Evolutionary conservation across 179 eudicot genomes (phyloP), one percentile per base, ranked within the genome.

Genomic region (Drosera spatulata): DNA sequence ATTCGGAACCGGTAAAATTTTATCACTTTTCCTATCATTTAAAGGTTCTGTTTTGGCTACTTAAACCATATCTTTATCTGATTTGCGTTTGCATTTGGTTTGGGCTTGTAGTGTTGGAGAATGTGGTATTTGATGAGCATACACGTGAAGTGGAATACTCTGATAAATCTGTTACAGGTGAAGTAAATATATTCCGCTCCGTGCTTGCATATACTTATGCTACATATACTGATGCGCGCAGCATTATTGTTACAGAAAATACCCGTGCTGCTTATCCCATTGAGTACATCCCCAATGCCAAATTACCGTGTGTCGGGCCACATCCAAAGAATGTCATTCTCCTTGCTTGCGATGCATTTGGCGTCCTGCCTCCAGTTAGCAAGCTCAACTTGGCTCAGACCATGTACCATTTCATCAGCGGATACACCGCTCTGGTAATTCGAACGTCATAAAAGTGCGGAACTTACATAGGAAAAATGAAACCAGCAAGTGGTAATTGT

Each of bases 391-490:
- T 93, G 61, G 77, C 95, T 11, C 97, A 93, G 69, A 89, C 99
- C 39, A 93, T 93, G 99, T 93, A 89, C 56, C 99, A 93, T 69
- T 93, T 93, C 78, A 93, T 93, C 70, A 93, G 99, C 37, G 99
- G 99, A 82, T 93, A 93, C 75, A 93, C 99, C 10, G 99, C 99
- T 71, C 73, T 89, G 79, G 96, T 88, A 80, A 70, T 50, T 56
- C 33, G 3, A 45, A 14, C 15, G 0, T 43, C 45, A 4, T 43
- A 43, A 43, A 43, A 43, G 45, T 43, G 1, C 2, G 45, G 45
- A 43, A 22, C 33, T 22, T 22, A 1, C 33, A 22, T 22, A 22
- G 33, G 33, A 22, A 22, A 22, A 22, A 22, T 22, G 33, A 22
- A 22, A 22, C 33, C 33, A 22, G 33, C 33, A 22, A 22, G 22